Evolutionary conservation across 192 early-diverging fungal species (phyloP), one percentile per base, ranked within the genome.

Genomic region (Diversispora epigaea): DNA sequence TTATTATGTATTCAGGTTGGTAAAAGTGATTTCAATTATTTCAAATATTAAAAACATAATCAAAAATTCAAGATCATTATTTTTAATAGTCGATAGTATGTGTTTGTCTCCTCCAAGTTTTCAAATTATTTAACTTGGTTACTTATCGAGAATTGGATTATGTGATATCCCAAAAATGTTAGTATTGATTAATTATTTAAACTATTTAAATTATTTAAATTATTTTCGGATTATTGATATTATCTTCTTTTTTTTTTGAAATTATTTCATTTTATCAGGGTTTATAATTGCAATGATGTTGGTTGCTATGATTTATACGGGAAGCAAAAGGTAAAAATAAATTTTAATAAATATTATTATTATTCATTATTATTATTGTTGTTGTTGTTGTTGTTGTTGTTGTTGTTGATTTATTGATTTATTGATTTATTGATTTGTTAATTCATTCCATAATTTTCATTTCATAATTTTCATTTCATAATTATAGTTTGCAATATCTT

Each of bases 271-370:
- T 64, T 64, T 57, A 8, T 22, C 19, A 67, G 91, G 96, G 95
- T 89, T 98, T 72, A 87, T 91, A 2, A 94, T 99, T 77, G 91
- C 95, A 6, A 75, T 88, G 69, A 85, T 91, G 54, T 87, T 97
- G 47, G 94, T 94, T 4, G 85, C 90, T 47, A 99, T 99, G 97
- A 93, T 99, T 71, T 98, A 98, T 84, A 97, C 96, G 14, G 97
- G 96, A 62, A 93, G 93, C 64, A 97, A 97, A 80, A 91, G 94
- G 82, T 83, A 69, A 47, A 3, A 22, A 9, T 5, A 25, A 40
- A 4, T 54, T 21, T 63, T 25, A 44, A n/a, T n/a, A n/a, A n/a
- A n/a, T n/a, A n/a, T n/a, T n/a, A n/a, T n/a, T n/a, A n/a, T n/a
- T n/a, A n/a, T n/a, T n/a, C n/a, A n/a, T n/a, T n/a, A n/a, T n/a